Evolutionary conservation across 129 eudicot genomes (phyloP).

Genomic region (Daucus carota): DNA sequence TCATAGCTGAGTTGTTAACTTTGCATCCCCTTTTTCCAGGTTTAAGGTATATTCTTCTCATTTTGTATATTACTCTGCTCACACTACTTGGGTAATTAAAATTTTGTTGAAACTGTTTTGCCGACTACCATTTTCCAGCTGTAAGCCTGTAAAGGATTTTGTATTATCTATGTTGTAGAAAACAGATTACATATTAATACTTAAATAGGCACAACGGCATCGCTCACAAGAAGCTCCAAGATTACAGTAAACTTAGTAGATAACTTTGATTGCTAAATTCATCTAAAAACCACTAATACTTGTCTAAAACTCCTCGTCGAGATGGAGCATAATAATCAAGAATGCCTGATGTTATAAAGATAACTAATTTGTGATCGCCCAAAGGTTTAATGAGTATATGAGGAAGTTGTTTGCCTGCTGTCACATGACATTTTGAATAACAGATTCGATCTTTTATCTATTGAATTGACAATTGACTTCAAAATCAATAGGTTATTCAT

Average conservation of each 20-base stretch:
- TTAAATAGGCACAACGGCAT: background rate
- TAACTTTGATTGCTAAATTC: background rate
- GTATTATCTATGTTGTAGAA: background rate
- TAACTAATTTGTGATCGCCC: background rate
- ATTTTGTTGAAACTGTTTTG: background rate
- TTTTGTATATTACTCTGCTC: background rate
- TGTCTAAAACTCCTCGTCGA: background rate
- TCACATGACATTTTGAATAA: background rate
- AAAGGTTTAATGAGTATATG: background rate
- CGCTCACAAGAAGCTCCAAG: background rate
- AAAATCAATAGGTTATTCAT: background rate
- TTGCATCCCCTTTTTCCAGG: conserved; percentile 96
- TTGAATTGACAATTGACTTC: background rate
- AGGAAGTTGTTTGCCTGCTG: background rate
- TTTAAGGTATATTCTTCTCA: conserved; percentile 4
- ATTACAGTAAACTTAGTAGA: background rate
- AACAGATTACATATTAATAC: background rate
- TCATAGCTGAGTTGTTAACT: conserved; percentile 80
- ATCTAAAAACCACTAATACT: background rate
- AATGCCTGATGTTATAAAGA: background rate
- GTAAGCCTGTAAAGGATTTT: background rate
- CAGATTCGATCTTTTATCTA: background rate
- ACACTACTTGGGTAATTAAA: background rate
- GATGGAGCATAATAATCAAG: background rate
- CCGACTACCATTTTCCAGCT: background rate